Conservation (phyloP, 169 alveolate genomes). For the Plasmodium vivax region DNA sequence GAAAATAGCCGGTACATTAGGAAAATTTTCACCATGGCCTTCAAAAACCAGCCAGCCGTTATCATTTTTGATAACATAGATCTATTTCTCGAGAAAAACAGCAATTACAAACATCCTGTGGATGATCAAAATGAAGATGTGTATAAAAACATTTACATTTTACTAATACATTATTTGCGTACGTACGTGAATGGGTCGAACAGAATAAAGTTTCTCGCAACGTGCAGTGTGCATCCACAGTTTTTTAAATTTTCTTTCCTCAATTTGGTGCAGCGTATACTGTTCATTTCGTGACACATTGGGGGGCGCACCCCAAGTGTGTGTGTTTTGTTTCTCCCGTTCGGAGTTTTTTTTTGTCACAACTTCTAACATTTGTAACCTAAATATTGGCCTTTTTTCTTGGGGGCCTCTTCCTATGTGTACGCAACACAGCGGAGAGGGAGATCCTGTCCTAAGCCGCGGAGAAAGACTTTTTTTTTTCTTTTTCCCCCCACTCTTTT, state of each 20-base stretch:
- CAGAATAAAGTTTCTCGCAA: constrained; percentile 62
- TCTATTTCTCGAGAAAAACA: constrained; percentile 64
- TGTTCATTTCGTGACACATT: constrained; percentile 45
- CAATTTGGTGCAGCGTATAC: constrained; percentile 27
- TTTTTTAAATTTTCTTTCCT: constrained; percentile 73
- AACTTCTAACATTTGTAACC: background rate
- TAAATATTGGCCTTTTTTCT: background rate
- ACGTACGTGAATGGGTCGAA: constrained; percentile 34
- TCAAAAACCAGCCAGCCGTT: constrained; percentile 69
- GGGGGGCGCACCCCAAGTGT: background rate
- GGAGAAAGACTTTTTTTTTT: background rate
- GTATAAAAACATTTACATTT: constrained; percentile 66
- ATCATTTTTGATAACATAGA: constrained; percentile 71
- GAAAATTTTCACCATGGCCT: constrained; percentile 39
- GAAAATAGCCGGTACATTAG: constrained; percentile 66
- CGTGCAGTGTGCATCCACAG: constrained; percentile 33
- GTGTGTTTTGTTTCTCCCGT: constrained; percentile 10
- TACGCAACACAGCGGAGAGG: background rate
- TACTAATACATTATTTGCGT: constrained; percentile 52
- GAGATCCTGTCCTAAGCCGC: background rate
- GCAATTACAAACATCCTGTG: constrained; percentile 19
- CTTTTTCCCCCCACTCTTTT: background rate
- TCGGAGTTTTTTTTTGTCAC: background rate
- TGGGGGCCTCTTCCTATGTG: background rate
- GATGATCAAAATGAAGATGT: constrained; percentile 74